Conservation (phyloP, 2,329 filamentous ascomycete species). For the Mycosphaerella sp. region DNA sequence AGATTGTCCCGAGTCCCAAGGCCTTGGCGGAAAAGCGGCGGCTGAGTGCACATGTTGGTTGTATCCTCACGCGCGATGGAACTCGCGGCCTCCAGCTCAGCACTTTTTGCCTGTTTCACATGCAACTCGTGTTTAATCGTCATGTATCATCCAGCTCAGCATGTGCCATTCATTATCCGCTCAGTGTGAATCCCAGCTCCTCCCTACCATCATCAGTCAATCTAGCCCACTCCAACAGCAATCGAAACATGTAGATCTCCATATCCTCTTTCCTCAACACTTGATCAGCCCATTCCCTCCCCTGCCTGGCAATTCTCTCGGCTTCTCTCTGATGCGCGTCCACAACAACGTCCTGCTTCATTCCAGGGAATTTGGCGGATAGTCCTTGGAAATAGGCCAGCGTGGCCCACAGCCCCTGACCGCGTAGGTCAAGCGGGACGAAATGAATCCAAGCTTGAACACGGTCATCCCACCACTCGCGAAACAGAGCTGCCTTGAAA, state of each 20-base stretch:
- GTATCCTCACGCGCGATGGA: too few relatives aligned
- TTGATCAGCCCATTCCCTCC: conserved; percentile 57
- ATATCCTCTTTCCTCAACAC: conserved; percentile 65
- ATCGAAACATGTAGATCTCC: conserved; percentile 71
- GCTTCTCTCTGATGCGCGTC: conserved; percentile 43
- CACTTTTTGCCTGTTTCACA: too few relatives aligned
- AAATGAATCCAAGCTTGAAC: conserved; percentile 74
- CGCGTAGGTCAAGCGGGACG: conserved; percentile 66
- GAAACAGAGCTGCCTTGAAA: conserved; percentile 65
- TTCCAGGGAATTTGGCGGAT: conserved; percentile 28
- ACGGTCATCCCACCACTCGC: conserved; percentile 72
- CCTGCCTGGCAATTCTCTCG: conserved; percentile 59
- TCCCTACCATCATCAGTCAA: conserved; percentile 57
- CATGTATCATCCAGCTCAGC: background rate
- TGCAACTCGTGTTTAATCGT: background rate
- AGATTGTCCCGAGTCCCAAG: too few relatives aligned
- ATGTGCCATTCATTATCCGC: background rate
- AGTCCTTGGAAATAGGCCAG: conserved; percentile 67
- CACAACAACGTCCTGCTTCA: conserved; percentile 35
- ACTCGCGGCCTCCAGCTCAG: too few relatives aligned
- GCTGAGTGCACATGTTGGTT: too few relatives aligned
- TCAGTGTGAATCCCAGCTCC: conserved; percentile 33
- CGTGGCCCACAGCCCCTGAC: conserved; percentile 67
- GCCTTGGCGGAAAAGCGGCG: too few relatives aligned
- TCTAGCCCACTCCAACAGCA: conserved; percentile 71